Conservation (phyloP, 176 grass and related monocot species). For the Carex scoparia region DNA sequence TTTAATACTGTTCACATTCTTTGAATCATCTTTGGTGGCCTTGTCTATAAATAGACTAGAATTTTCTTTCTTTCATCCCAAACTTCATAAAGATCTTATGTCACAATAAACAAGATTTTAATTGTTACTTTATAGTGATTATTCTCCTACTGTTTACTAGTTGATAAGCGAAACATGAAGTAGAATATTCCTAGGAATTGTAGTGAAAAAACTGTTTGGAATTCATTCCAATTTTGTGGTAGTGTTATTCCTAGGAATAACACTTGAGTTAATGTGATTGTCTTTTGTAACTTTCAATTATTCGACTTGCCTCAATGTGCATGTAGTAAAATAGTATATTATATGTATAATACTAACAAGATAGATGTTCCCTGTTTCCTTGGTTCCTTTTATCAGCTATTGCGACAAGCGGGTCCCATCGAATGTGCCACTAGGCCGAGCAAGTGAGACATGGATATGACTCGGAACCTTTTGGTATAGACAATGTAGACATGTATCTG, state of each 20-base stretch:
- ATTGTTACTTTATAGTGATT: background rate
- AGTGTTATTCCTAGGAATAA: background rate
- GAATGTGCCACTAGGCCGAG: conserved; percentile 57
- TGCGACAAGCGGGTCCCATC: conserved; percentile 59
- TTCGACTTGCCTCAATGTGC: background rate
- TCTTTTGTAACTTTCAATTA: background rate
- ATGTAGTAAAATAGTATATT: background rate
- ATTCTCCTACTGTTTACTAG: background rate
- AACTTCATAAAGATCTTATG: background rate
- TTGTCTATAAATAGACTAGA: background rate
- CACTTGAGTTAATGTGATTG: background rate
- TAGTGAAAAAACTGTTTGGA: background rate
- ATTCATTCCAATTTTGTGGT: conserved; percentile 15
- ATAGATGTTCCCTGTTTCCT: background rate
- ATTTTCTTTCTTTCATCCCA: background rate
- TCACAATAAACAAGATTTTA: background rate
- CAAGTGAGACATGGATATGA: conserved; percentile 26
- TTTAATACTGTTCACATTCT: background rate
- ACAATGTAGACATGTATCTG: background rate
- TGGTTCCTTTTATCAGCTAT: conserved; percentile 33
- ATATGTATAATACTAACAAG: background rate
- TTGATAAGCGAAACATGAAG: background rate
- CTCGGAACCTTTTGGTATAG: background rate
- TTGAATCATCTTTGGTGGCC: background rate
- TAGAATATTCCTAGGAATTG: background rate